These are phyloP conservation scores for Clathrospora elynae DNA, from an alignment of 2,329 filamentous ascomycete species.

Conservation along the genomic window DNA sequence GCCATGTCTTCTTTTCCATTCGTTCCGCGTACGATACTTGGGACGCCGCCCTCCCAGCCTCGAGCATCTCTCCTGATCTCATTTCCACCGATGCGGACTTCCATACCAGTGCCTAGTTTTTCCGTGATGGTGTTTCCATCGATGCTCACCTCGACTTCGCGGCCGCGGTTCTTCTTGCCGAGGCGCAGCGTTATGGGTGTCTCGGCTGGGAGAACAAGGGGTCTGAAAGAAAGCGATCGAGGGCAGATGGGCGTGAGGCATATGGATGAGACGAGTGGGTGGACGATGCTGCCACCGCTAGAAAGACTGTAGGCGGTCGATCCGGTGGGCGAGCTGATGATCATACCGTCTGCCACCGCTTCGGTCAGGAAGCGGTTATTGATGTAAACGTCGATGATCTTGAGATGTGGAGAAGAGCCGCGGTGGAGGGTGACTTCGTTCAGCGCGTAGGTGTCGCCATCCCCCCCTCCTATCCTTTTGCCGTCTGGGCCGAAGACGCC, in stretches of 20 bases:
- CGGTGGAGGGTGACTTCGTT: conserved; percentile 96
- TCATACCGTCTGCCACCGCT: conserved; percentile 92
- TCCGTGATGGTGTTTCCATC: conserved; percentile 54
- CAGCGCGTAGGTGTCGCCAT: conserved; percentile 69
- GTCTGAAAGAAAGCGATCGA: conserved; percentile 87
- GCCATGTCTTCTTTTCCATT: conserved; percentile 50
- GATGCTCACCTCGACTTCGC: conserved; percentile 57
- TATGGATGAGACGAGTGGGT: conserved; percentile 86
- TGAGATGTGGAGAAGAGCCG: conserved; percentile 85
- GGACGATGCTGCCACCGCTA: conserved; percentile 89
- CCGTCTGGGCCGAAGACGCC: conserved; percentile 78
- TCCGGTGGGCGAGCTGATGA: conserved; percentile 91
- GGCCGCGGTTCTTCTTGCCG: conserved; percentile 63
- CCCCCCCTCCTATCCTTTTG: conserved; percentile 49
- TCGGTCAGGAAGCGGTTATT: conserved; percentile 90
- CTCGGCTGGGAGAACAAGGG: conserved; percentile 84
- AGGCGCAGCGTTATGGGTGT: conserved; percentile 81
- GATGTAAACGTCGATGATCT: conserved; percentile 88
- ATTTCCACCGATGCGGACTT: conserved; percentile 88
- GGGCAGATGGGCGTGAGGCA: conserved; percentile 94
- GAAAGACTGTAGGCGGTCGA: conserved; percentile 96
- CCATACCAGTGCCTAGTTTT: conserved; percentile 59
- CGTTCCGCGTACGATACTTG: conserved; percentile 78
- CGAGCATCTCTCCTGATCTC: conserved; percentile 59
- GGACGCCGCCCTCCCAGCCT: conserved; percentile 78